Percentiles rank a stretch among this genome's conserved stretches.
Evolutionary conservation across 257 asterid species (phyloP).

Genomic region (Nicotiana attenuata): DNA sequence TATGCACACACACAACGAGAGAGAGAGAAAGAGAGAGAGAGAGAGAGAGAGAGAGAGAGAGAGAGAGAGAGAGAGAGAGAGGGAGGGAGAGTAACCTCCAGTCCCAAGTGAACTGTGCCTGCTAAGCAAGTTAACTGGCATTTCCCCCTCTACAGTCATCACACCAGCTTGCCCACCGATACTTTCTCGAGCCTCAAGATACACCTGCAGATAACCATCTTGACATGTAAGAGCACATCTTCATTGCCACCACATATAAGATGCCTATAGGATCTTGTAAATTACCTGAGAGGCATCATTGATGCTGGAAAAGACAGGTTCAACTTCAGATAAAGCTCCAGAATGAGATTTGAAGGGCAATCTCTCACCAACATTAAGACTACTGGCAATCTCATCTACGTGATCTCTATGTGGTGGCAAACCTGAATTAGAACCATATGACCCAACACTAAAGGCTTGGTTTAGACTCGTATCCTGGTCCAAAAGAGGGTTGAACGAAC

Average conservation of each 20-base stretch:
- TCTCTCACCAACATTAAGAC: constrained; percentile 40
- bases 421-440: constrained; percentile 58
- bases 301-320: constrained; percentile 30
- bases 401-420: constrained; percentile 38
- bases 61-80: not conserved
- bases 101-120: constrained; percentile 9
- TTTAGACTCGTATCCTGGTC: constrained; percentile 48
- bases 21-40: not conserved
- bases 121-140: constrained; percentile 7
- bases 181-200: constrained; percentile 9
- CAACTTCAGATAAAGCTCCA: constrained; percentile 39
- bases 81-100: constrained; percentile 3
- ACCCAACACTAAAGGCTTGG: constrained; percentile 44
- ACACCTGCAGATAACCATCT: not conserved
- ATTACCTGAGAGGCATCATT: constrained; percentile 53
- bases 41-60: not conserved
- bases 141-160: constrained; percentile 8
- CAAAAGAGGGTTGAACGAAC: constrained; percentile 35
- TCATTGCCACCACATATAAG: not conserved
- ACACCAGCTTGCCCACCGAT: not conserved
- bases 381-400: constrained; percentile 34
- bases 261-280: not conserved
- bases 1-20: not conserved
- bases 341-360: constrained; percentile 46
- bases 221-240: not conserved